These are phyloP conservation scores for Fraxinus paxiana DNA, from an alignment of 305 asterid species.

Conservation along the genomic window DNA sequence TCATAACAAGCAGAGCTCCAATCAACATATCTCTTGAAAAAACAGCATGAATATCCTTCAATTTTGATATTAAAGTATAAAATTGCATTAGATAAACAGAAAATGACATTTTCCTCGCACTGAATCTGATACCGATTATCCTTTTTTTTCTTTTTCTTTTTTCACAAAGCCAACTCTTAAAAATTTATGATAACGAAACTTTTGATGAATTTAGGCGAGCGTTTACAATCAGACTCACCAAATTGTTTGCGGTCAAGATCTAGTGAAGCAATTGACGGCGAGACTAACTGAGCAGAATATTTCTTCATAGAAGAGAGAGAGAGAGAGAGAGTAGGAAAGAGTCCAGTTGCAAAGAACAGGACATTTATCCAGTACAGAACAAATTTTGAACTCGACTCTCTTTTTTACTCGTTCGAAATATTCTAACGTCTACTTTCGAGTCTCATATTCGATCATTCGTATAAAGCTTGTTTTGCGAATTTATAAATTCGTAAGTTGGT, in stretches of 20 bases:
- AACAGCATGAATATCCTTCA: not conserved
- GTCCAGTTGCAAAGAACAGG: constrained; percentile 44
- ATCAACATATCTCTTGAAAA: not conserved
- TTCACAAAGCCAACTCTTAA: not conserved
- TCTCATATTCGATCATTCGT: not conserved
- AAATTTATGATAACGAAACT: not conserved
- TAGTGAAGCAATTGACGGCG: constrained; percentile 45
- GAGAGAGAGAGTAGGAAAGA: constrained; percentile 29
- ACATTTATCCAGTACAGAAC: constrained; percentile 32
- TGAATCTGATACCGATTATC: not conserved
- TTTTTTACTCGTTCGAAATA: constrained; percentile 35
- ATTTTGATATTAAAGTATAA: not conserved
- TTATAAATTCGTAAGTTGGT: not conserved
- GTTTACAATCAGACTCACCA: constrained; percentile 32
- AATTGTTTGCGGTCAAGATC: constrained; percentile 49
- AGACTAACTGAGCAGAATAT: constrained; percentile 26
- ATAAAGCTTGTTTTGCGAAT: not conserved
- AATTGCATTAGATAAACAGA: not conserved
- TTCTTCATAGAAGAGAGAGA: constrained; percentile 21
- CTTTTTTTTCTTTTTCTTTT: not conserved
- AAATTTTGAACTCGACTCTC: constrained; percentile 31
- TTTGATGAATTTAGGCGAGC: constrained; percentile 4
- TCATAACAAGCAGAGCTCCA: constrained; percentile 1
- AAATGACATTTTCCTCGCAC: not conserved
- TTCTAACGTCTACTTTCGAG: not conserved